phyloP scores from a whole-genome alignment of 805 yeast genomes.

The Saccharomycopsis fodiens region DNA sequence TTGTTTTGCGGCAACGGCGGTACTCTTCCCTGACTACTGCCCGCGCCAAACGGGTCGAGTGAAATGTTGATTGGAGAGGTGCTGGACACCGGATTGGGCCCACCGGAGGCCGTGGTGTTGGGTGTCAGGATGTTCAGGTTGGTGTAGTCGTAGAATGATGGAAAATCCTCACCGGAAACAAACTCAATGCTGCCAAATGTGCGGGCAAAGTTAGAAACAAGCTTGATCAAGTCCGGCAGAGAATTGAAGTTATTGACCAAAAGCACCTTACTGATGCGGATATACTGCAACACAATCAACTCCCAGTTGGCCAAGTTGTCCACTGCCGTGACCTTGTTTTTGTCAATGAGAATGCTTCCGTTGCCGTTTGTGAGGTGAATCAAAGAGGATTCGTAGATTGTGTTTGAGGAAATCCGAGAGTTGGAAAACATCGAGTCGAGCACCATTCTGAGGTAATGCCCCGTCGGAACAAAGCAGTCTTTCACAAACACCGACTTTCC shows the following conservation, averaged over 20 bases:
- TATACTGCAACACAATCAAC: conserved; percentile 19
- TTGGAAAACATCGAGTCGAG: conserved; percentile 73
- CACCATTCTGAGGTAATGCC: conserved; percentile 67
- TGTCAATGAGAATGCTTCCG: conserved; percentile 19
- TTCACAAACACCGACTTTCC: conserved; percentile 75
- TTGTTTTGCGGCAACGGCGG: conserved; percentile 4
- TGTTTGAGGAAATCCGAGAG: conserved; percentile 46
- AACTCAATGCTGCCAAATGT: conserved; percentile 21
- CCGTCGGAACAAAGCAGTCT: conserved; percentile 80
- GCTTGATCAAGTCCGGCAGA: conserved; percentile 17
- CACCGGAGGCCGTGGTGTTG: conserved; percentile 7
- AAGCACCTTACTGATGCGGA: conserved; percentile 16
- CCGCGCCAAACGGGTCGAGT: conserved; percentile 11
- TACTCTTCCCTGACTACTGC: neutral
- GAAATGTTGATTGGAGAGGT: conserved; percentile 6
- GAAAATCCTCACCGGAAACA: conserved; percentile 14
- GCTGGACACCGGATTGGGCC: conserved; percentile 5
- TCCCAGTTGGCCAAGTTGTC: conserved; percentile 21
- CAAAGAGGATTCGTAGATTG: conserved; percentile 29
- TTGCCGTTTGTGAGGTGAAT: conserved; percentile 20
- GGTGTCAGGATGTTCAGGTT: conserved; percentile 1
- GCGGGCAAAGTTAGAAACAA: conserved; percentile 19
- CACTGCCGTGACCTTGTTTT: conserved; percentile 19
- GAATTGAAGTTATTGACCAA: conserved; percentile 19
- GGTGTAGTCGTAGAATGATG: conserved; percentile 12